Evolutionary conservation across 208 protist species (phyloP).

Genomic region (Novymonas esmeraldas): DNA sequence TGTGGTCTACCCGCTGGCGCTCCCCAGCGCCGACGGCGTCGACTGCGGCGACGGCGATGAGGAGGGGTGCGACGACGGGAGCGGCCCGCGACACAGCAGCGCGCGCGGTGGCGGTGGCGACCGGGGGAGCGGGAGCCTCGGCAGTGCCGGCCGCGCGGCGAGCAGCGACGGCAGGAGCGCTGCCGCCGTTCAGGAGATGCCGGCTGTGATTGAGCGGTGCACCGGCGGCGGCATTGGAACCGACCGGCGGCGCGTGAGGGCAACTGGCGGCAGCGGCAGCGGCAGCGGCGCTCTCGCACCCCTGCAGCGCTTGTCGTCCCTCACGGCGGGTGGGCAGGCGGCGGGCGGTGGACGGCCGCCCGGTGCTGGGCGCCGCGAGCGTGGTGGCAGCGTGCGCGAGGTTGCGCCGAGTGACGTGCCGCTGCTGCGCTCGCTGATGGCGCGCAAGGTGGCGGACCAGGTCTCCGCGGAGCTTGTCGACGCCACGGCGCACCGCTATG

Average conservation of each 20-base stretch:
- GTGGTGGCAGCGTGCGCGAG: background rate
- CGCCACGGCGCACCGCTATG: constrained; percentile 28
- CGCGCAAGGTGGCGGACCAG: constrained; percentile 36
- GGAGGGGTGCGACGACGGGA: constrained; percentile 4
- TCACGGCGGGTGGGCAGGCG: background rate
- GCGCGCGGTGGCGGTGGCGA: background rate
- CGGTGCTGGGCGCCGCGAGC: background rate
- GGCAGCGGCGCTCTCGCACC: background rate
- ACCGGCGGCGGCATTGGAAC: constrained; percentile 13
- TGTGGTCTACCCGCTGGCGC: constrained; percentile 41
- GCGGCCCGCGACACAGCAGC: background rate
- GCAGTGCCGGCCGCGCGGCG: background rate
- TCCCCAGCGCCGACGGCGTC: constrained; percentile 21
- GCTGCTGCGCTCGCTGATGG: constrained; percentile 31
- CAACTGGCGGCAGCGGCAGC: background rate
- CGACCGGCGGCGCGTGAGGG: background rate
- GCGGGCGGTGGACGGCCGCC: background rate
- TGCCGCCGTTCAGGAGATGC: background rate
- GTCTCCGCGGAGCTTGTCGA: constrained; percentile 32
- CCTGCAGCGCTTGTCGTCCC: background rate
- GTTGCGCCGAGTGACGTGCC: constrained; percentile 10
- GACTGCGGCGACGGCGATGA: background rate
- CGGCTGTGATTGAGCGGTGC: constrained; percentile 25
- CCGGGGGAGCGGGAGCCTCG: background rate
- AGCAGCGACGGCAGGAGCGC: background rate